Percentiles rank a stretch among this genome's conserved stretches.
Evolutionary conservation across 352 stramenopile genomes (phyloP).

Genomic region (Ophiocytium majus): DNA sequence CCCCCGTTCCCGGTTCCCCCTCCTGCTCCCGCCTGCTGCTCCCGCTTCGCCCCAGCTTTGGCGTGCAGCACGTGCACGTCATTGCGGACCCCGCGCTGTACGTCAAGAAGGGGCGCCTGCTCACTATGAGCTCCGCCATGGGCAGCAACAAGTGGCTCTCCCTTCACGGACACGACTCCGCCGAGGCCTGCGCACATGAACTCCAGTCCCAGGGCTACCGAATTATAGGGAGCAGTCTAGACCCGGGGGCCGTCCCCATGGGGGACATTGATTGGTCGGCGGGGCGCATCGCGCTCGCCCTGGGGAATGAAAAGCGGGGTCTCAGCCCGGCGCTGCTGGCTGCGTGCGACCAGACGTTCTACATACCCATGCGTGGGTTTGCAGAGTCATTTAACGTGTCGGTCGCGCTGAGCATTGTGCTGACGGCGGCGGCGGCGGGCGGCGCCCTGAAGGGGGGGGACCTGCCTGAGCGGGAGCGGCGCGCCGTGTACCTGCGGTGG

Average conservation of each 20-base stretch:
- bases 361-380: slow-evolving; percentile 75
- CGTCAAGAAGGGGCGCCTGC: slow-evolving; percentile 40
- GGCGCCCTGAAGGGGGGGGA: background rate
- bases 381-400: slow-evolving; percentile 76
- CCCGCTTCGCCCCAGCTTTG: too few species aligned
- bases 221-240: slow-evolving; percentile 28
- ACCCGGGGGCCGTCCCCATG: slow-evolving; percentile 34
- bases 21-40: too few species aligned
- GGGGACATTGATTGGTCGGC: slow-evolving; percentile 54
- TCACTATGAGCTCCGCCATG: slow-evolving; percentile 56
- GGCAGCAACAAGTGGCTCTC: slow-evolving; percentile 36
- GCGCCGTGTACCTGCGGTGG: slow-evolving; percentile 17
- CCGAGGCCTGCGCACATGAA: background rate
- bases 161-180: slow-evolving; percentile 16
- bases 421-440: slow-evolving; percentile 46
- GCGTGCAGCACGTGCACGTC: slow-evolving; percentile 68
- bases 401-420: slow-evolving; percentile 69
- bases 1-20: too few species aligned
- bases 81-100: slow-evolving; percentile 66
- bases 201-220: slow-evolving; percentile 1
- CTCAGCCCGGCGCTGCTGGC: slow-evolving; percentile 68
- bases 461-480: background rate
- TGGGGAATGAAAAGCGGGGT: slow-evolving; percentile 75
- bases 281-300: slow-evolving; percentile 61
- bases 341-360: slow-evolving; percentile 68